Evolutionary conservation across 2,329 filamentous ascomycete genomes (phyloP), one percentile per base, ranked within the genome.

Genomic region (Proliferodiscus dingleyae): DNA sequence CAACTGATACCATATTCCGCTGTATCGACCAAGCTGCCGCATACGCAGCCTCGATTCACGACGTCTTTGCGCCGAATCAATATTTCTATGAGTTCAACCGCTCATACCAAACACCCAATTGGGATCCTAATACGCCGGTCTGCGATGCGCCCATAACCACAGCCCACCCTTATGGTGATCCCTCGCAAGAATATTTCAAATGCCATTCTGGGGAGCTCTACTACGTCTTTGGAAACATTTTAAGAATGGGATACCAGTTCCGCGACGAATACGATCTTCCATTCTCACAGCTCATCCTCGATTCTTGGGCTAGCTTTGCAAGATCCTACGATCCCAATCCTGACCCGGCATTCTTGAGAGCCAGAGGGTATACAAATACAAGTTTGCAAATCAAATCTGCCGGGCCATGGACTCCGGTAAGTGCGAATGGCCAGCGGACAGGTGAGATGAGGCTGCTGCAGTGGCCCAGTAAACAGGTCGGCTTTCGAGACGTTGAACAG

Each of bases 11-110:
- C 18, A 49, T 52, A 5, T 63, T 64, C 49, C 56, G 53, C 22
- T 65, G 64, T 40, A 44, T 54, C 13, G 54, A 62, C 22, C 53
- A 61, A 45, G 61, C 58, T 13, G 54, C 57, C 21, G 55, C 59
- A 2, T 60, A 61, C 41, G 56, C 62, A 4, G 58, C 51, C 21
- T 36, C 52, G 0, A 40, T 51, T 4, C 54, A 62, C 43, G 42
- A 50, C 43, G 51, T 63, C 16, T 60, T 64, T 2, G 46, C 49
- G 11, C 41, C 64, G n/a, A 61, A 64, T 40, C 60, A 60, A 4
- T 58, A 67, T 21, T 66, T 58, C 50, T 58, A 51, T 19, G 54
- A 56, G n/a, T 65, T 66, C 52, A 65, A 65, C 40, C 55, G 61
- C 16, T 60, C 58, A 2, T 66, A 64, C 42, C 63, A 65, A 38